These are phyloP conservation scores for Byssothecium circinans DNA, from an alignment of 2,329 filamentous ascomycete species.

Conservation along the genomic window DNA sequence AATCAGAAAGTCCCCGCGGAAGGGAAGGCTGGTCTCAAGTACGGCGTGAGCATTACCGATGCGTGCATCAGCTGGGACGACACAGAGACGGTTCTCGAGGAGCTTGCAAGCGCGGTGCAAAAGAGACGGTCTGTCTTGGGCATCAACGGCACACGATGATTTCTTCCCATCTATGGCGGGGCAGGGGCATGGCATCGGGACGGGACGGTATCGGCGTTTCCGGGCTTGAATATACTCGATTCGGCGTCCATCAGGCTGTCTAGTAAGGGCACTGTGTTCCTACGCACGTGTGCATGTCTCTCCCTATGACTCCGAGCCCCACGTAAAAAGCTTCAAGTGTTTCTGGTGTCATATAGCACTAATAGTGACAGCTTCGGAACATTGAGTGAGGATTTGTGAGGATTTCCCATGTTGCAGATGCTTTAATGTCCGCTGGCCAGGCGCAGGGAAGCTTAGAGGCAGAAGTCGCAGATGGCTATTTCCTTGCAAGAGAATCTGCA, in stretches of 20 bases:
- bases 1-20: constrained; percentile 89
- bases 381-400: no score
- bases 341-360: not conserved
- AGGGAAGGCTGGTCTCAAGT: constrained; percentile 81
- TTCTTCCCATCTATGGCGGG: constrained; percentile 5
- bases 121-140: constrained; percentile 62
- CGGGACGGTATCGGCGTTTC: constrained; percentile 23
- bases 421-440: no score
- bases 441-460: no score
- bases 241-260: constrained; percentile 2
- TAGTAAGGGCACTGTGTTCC: not conserved
- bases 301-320: no score
- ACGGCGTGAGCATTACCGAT: constrained; percentile 96
- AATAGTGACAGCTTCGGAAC: not conserved
- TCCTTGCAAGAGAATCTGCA: not conserved
- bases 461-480: no score
- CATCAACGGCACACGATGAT: constrained; percentile 27
- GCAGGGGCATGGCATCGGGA: constrained; percentile 15
- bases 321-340: no score
- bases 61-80: constrained; percentile 95
- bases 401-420: no score
- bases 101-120: constrained; percentile 77
- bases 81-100: constrained; percentile 76
- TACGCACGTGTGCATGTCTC: not conserved
- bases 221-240: constrained; percentile 11